Conservation (phyloP, 805 yeast genomes). For the Pichia membranifaciens region DNA sequence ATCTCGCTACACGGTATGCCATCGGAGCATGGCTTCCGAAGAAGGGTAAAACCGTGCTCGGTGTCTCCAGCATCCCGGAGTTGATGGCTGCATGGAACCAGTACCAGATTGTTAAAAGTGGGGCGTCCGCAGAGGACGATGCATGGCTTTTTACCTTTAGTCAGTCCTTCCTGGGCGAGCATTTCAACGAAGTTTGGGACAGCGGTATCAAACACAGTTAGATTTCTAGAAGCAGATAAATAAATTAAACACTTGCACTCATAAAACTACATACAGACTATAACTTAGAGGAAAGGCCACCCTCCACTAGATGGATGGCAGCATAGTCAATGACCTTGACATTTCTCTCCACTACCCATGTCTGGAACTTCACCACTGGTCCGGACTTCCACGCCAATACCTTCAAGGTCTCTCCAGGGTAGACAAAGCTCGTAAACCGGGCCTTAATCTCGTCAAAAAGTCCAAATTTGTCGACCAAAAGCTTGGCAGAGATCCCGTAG, state of each 20-base stretch:
- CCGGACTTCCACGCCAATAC: slow-evolving; percentile 82
- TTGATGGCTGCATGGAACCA: slow-evolving; percentile 55
- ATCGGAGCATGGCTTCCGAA: slow-evolving; percentile 48
- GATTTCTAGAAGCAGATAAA: no score
- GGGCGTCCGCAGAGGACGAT: slow-evolving; percentile 38
- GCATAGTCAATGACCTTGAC: slow-evolving; percentile 80
- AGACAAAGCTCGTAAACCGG: slow-evolving; percentile 85
- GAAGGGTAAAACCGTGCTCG: slow-evolving; percentile 65
- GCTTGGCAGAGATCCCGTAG: slow-evolving; percentile 76
- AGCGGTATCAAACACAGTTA: slow-evolving; percentile 27
- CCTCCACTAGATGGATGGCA: slow-evolving; percentile 55
- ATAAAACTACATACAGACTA: slow-evolving; percentile 7
- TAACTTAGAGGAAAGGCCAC: slow-evolving; percentile 19
- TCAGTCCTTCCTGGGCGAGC: slow-evolving; percentile 42
- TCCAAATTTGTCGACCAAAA: slow-evolving; percentile 75
- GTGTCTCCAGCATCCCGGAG: slow-evolving; percentile 63
- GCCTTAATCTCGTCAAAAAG: slow-evolving; percentile 78
- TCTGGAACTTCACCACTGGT: slow-evolving; percentile 65
- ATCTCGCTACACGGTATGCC: slow-evolving; percentile 74
- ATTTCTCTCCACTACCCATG: slow-evolving; percentile 72
- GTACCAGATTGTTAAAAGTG: slow-evolving; percentile 43
- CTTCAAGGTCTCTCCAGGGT: slow-evolving; percentile 86
- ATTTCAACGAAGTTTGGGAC: slow-evolving; percentile 62
- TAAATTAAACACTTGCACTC: neutral
- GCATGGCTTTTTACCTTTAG: slow-evolving; percentile 37